Base-by-base conservation (phyloP, 768 basidiomycete species). In the Ephemerocybe angulata region DNA sequence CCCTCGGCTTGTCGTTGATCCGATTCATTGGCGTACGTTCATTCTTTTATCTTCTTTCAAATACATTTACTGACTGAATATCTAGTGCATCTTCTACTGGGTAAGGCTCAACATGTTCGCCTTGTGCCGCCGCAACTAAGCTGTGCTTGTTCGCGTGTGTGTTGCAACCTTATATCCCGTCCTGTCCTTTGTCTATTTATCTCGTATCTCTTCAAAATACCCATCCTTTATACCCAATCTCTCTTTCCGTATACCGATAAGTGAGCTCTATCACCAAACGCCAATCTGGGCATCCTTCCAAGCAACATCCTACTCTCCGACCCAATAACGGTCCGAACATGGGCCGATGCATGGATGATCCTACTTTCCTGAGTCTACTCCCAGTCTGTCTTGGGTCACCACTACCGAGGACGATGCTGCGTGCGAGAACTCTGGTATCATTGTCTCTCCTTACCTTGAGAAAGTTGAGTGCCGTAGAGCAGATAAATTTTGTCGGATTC, bases 81-180 rank as follows among this genome's bases (percentile, higher is more conserved):
- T 17, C 54, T 53, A 92, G 90, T 92, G 89, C 68, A 65, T 92
- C 62, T 89, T 67, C 68, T 93, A 91, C 74, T 88, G 84, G 77
- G 80, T 90, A 75, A 87, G 79, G 70, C 81, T 88, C 60, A 89
- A 90, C 70, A 68, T 92, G 47, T 91, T 90, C 81, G 76, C 85
- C 60, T 87, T 79, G 68, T 92, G 86, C 80, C 81, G 90, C 63
- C 82, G 77, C 63, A 88, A 86, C 64, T 91, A 70, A 77, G 25
- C 44, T 55, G 54, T 42, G 54, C 47, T 55, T 50, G 47, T 49
- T 55, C 44, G 48, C 38, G 38, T n/a, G 38, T 35, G 33, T 50
- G 48, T 50, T 50, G 21, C 15, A 33, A 27, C 29, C 21, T 35
- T 29, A 31, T n/a, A 19, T 13, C 48, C 19, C 30, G 19, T 30